Conservation (phyloP, 805 yeast species). For the Sugiyamaella chiloensis region DNA sequence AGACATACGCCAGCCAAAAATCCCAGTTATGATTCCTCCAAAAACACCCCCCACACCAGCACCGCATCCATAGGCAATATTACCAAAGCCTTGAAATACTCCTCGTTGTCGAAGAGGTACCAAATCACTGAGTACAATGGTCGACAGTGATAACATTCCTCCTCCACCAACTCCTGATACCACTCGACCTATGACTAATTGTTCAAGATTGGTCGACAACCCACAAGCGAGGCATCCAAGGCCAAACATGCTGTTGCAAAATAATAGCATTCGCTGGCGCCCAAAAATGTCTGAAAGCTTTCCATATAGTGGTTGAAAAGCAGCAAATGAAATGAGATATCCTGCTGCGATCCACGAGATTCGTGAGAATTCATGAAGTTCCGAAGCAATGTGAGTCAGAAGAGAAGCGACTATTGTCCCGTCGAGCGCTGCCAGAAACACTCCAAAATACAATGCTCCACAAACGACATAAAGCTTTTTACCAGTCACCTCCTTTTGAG, state of each 20-base stretch:
- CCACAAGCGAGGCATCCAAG: slow-evolving; percentile 53
- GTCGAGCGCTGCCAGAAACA: slow-evolving; percentile 53
- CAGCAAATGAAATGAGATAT: slow-evolving; percentile 63
- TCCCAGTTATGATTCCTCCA: slow-evolving; percentile 52
- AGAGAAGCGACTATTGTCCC: slow-evolving; percentile 60
- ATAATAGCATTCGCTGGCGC: slow-evolving; percentile 39
- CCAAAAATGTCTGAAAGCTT: slow-evolving; percentile 59
- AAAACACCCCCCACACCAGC: slow-evolving; percentile 64
- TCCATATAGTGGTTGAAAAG: slow-evolving; percentile 74
- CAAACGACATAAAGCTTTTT: slow-evolving; percentile 5
- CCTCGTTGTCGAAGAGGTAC: slow-evolving; percentile 77
- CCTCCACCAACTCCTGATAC: slow-evolving; percentile 92
- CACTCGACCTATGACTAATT: slow-evolving; percentile 69
- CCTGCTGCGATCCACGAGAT: slow-evolving; percentile 73
- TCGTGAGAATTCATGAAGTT: slow-evolving; percentile 49
- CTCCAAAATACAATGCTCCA: slow-evolving; percentile 30
- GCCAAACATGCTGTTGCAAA: slow-evolving; percentile 43
- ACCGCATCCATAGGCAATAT: slow-evolving; percentile 73
- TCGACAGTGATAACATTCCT: slow-evolving; percentile 70
- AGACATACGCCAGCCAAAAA: slow-evolving; percentile 61
- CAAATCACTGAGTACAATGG: slow-evolving; percentile 73
- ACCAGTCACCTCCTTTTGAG: slow-evolving; percentile 1
- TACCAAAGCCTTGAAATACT: slow-evolving; percentile 76
- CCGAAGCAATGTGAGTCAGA: slow-evolving; percentile 56
- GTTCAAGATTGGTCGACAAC: slow-evolving; percentile 48